Percentiles rank a stretch among this genome's conserved stretches.
phyloP scores from a whole-genome alignment of 495 filamentous ascomycete genomes.

The Penicillium daleae region DNA sequence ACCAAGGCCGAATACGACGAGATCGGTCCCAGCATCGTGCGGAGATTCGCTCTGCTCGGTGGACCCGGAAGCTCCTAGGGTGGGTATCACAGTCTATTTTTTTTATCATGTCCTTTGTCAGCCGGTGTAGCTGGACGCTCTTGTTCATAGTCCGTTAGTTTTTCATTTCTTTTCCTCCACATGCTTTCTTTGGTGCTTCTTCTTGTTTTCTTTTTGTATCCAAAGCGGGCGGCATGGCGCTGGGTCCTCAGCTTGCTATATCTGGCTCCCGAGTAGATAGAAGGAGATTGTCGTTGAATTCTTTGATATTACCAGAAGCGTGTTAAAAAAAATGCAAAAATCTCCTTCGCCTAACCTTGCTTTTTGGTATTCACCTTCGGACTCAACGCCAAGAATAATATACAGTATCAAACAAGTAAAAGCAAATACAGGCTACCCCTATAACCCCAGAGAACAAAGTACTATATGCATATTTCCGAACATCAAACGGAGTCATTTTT shows the following conservation, averaged over 20 bases:
- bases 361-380: constrained; percentile 7
- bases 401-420: constrained; percentile 6
- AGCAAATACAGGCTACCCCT: not conserved
- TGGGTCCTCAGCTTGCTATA: constrained; percentile 24
- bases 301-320: constrained; percentile 25
- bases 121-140: constrained; percentile 32
- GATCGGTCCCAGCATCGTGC: constrained; percentile 91
- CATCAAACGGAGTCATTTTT: constrained; percentile 11
- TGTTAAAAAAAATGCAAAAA: constrained; percentile 20
- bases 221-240: constrained; percentile 26
- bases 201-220: constrained; percentile 15
- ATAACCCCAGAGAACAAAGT: not conserved
- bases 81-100: constrained; percentile 13
- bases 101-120: constrained; percentile 28
- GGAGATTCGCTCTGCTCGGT: constrained; percentile 91
- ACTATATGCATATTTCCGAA: not conserved
- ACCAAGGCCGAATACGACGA: constrained; percentile 97
- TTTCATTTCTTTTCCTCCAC: constrained; percentile 21
- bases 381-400: constrained; percentile 6
- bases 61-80: constrained; percentile 73
- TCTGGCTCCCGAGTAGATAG: constrained; percentile 28
- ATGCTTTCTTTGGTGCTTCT: constrained; percentile 11
- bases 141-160: constrained; percentile 43
- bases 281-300: constrained; percentile 14
- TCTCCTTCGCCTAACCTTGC: not conserved